Evolutionary conservation across 768 basidiomycete species (phyloP), one percentile per base, ranked within the genome.

Genomic region (Cystobasidium tubakii): DNA sequence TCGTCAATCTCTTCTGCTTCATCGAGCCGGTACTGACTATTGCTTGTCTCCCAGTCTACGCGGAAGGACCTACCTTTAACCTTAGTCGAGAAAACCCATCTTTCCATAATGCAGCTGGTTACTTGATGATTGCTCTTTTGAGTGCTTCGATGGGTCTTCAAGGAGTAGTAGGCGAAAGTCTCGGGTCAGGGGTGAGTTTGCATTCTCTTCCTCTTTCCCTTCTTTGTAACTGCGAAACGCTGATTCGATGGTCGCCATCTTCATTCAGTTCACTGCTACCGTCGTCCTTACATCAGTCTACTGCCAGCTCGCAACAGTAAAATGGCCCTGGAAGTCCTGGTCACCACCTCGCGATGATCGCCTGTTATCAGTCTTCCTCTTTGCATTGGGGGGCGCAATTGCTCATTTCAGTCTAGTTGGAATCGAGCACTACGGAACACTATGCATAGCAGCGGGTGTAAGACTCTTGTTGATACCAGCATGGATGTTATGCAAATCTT

Each of bases 91-190:
- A 31, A 43, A 60, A 36, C 25, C 69, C 69, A 3, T 71, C 69
- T 15, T 71, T 53, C 33, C 69, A 71, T 25, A 71, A 71, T 36
- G 10, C 54, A 10, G 31, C 29, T 43, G 69, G 69, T 23, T 71
- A 31, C 33, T 17, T 44, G 23, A 46, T 55, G 54, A 57, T 71
- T 21, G 69, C 7, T 29, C 29, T 71, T 1, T 36, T 71, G 53
- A 71, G 69, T 36, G 55, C 55, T 60, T 57, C 53, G 19, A 42
- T 71, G 29, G 69, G 69, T 57, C 55, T 71, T 21, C 69, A 71
- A 60, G 69, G 69, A 13, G 69, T 71, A 7, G 54, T 42, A 23
- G 69, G 54, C 54, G 69, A 71, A 29, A 39, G 50, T n/a, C 29
- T 71, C 9, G 69, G 69, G 9, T 55, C 69, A 27, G 54, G 69